Evolutionary conservation across 148 eudicot genomes (phyloP).

Genomic region (Spergularia bocconei): DNA sequence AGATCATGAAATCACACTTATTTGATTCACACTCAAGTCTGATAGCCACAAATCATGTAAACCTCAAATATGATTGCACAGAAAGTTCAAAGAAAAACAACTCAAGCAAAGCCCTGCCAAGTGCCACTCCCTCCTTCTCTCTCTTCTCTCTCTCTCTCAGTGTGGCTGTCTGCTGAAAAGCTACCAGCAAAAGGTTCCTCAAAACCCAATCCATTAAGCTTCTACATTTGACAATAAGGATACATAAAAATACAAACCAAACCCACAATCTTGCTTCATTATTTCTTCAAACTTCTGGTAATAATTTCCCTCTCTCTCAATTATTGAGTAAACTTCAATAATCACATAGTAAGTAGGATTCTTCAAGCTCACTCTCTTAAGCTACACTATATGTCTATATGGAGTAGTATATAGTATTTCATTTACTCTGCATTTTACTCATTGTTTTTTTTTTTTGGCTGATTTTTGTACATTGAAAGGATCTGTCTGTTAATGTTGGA

Average conservation of each 20-base stretch:
- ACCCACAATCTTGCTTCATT: conserved; percentile 12
- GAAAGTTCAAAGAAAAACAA: not conserved
- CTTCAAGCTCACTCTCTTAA: conserved; percentile 18
- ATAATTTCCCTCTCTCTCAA: conserved; percentile 12
- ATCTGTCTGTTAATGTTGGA: not conserved
- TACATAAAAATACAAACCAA: not conserved
- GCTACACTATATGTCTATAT: not conserved
- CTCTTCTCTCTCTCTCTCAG: not conserved
- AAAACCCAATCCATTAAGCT: conserved; percentile 18
- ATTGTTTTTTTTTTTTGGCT: not conserved
- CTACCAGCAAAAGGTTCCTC: not conserved
- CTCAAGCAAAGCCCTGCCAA: not conserved
- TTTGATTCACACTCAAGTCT: too few relatives aligned
- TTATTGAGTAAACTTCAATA: conserved; percentile 21
- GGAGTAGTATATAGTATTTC: not conserved
- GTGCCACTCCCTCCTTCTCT: not conserved
- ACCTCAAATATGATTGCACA: too few relatives aligned
- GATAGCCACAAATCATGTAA: too few relatives aligned
- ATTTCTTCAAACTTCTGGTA: conserved; percentile 11
- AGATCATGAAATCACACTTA: too few relatives aligned
- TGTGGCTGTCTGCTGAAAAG: conserved; percentile 8
- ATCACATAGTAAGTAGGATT: not conserved
- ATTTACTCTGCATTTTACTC: conserved; percentile 6
- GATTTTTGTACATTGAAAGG: not conserved
- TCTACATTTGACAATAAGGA: not conserved